Conservation (phyloP, 1,284 basidiomycete species). For the Leccinum pallidistipes region DNA sequence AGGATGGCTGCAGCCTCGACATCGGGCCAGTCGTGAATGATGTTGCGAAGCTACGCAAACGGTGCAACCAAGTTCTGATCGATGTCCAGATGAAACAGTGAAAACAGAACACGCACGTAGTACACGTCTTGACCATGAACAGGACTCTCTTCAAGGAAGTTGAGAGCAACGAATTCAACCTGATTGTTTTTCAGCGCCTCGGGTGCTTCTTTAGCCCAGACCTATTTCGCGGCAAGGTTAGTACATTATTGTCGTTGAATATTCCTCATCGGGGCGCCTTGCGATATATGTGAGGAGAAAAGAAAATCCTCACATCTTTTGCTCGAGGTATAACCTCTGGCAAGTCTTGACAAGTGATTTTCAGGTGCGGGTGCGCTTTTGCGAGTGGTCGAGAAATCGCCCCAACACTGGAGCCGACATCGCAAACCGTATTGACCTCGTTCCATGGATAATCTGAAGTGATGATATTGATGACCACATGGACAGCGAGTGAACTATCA, state of each 20-base stretch:
- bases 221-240: constrained; percentile 20
- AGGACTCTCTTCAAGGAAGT: constrained; percentile 46
- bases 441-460: constrained; percentile 45
- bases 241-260: not conserved
- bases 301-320: constrained; percentile 18
- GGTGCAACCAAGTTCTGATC: not conserved
- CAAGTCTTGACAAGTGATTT: constrained; percentile 47
- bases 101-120: constrained; percentile 35
- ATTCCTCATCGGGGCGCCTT: not conserved
- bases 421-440: constrained; percentile 43
- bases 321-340: constrained; percentile 39
- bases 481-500: not conserved
- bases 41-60: constrained; percentile 24
- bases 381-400: constrained; percentile 42
- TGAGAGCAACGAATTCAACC: constrained; percentile 41
- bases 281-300: not conserved
- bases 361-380: constrained; percentile 41
- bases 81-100: not conserved
- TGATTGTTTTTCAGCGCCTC: constrained; percentile 36
- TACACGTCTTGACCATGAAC: constrained; percentile 44
- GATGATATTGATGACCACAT: not conserved
- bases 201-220: constrained; percentile 38
- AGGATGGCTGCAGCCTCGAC: constrained; percentile 23
- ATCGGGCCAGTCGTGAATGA: constrained; percentile 31
- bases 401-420: constrained; percentile 51